These are phyloP conservation scores for Ceriops zippeliana DNA, from an alignment of 345 rosid species.

Conservation along the genomic window DNA sequence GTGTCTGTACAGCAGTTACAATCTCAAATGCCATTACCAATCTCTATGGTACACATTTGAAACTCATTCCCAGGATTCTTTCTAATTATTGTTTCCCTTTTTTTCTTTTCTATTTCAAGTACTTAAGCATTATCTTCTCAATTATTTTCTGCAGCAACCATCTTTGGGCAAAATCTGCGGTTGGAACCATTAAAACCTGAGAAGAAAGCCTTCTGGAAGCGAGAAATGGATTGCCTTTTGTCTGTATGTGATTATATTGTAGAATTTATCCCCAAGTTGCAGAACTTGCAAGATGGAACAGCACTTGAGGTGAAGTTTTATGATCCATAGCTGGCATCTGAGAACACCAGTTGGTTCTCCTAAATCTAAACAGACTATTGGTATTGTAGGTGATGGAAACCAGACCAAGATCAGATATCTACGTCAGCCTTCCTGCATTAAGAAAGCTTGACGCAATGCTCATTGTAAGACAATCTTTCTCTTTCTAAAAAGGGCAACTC, in stretches of 20 bases:
- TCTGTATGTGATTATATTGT: slow-evolving; percentile 81
- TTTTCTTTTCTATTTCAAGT: neutral
- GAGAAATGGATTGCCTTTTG: slow-evolving; percentile 89
- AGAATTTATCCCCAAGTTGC: slow-evolving; percentile 60
- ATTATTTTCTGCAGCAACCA: slow-evolving; percentile 58
- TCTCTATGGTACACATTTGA: slow-evolving; percentile 68
- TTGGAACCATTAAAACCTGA: slow-evolving; percentile 77
- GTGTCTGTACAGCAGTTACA: slow-evolving; percentile 82
- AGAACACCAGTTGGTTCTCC: neutral
- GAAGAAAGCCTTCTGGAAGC: slow-evolving; percentile 77
- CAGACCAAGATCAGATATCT: slow-evolving; percentile 67
- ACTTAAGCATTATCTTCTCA: neutral
- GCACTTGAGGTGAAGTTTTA: slow-evolving; percentile 52
- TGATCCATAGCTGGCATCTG: neutral
- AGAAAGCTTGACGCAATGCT: slow-evolving; percentile 84
- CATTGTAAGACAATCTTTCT: slow-evolving; percentile 39
- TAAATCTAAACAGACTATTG: slow-evolving; percentile 8
- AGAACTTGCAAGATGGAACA: slow-evolving; percentile 55
- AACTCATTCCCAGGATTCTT: too few relatives aligned
- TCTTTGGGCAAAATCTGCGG: slow-evolving; percentile 80
- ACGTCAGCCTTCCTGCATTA: slow-evolving; percentile 82
- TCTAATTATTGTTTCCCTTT: neutral
- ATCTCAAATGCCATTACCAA: slow-evolving; percentile 92
- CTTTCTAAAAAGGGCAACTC: neutral
- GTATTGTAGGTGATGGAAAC: slow-evolving; percentile 64